phyloP scores from a whole-genome alignment of 2,329 filamentous ascomycete genomes.

The Aspergillus floridensis region DNA sequence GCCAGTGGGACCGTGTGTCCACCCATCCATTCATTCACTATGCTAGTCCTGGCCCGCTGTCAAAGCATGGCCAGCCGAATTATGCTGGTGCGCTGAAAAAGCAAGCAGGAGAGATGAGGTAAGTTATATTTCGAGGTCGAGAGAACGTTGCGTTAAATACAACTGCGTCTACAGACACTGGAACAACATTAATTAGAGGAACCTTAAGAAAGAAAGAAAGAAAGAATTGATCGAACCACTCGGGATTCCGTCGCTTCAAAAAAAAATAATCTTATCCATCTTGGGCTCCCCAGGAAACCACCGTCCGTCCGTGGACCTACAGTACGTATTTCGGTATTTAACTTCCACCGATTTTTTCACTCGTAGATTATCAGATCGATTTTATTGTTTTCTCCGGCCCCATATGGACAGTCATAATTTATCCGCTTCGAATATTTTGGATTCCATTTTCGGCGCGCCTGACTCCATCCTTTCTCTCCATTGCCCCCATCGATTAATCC shows the following conservation, averaged over 20 bases:
- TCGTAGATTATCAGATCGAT: not conserved
- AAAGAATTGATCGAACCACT: not conserved
- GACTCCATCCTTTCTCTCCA: not conserved
- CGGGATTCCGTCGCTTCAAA: conserved; percentile 4
- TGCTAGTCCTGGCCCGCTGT: conserved; percentile 19
- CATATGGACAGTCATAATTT: not conserved
- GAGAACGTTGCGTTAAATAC: too few relatives aligned
- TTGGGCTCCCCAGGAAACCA: not conserved
- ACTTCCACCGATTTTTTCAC: not conserved
- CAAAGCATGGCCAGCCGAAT: conserved; percentile 13
- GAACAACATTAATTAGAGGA: too few relatives aligned
- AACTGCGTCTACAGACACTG: too few relatives aligned
- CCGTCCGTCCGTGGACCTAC: not conserved
- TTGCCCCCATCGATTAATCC: conserved; percentile 4
- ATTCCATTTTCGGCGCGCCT: not conserved
- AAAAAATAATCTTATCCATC: not conserved
- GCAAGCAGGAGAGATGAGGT: not conserved
- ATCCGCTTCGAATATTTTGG: not conserved
- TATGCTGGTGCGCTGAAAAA: conserved; percentile 2
- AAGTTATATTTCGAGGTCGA: too few relatives aligned
- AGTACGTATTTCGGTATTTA: conserved; percentile 1
- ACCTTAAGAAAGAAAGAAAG: not conserved
- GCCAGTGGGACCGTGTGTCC: conserved; percentile 17
- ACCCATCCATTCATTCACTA: not conserved
- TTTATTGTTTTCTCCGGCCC: not conserved